Conservation (phyloP, 148 eudicot species). For the Silene uniflora region DNA sequence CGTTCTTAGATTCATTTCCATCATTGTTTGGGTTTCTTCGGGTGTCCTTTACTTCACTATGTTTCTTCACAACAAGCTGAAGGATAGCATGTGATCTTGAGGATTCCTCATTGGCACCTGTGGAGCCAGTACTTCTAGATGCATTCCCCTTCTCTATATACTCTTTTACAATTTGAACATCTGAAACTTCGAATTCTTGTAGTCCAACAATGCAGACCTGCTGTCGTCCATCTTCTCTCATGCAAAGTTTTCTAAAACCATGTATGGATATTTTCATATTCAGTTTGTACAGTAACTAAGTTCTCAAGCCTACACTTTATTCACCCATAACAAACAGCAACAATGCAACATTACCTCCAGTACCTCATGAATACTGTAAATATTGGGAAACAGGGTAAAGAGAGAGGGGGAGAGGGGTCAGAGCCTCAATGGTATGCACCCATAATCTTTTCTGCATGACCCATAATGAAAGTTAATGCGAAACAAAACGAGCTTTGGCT, state of each 20-base stretch:
- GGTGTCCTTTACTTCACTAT: slow-evolving; percentile 71
- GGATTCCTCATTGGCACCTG: slow-evolving; percentile 99
- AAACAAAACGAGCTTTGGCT: not conserved
- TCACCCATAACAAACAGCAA: not conserved
- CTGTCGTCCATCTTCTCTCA: slow-evolving; percentile 98
- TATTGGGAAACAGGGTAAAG: not conserved
- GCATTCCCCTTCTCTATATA: slow-evolving; percentile 90
- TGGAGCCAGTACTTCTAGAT: slow-evolving; percentile 90
- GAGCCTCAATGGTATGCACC: not conserved
- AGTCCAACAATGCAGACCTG: slow-evolving; percentile 98
- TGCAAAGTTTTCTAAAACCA: slow-evolving; percentile 74
- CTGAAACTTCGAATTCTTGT: slow-evolving; percentile 97
- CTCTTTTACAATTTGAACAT: slow-evolving; percentile 95
- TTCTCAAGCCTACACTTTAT: not conserved
- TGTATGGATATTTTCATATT: not conserved
- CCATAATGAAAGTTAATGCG: not conserved
- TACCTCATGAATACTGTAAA: not conserved
- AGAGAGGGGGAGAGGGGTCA: not conserved
- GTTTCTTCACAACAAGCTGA: slow-evolving; percentile 93
- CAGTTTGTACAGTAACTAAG: slow-evolving; percentile 1
- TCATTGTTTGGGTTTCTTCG: slow-evolving; percentile 48
- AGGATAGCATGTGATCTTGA: slow-evolving; percentile 98
- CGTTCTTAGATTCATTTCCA: slow-evolving; percentile 64
- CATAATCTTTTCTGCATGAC: not conserved
- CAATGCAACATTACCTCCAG: not conserved